Base-by-base conservation (phyloP, 257 asterid genomes). In the Thymus quinquecostatus region DNA sequence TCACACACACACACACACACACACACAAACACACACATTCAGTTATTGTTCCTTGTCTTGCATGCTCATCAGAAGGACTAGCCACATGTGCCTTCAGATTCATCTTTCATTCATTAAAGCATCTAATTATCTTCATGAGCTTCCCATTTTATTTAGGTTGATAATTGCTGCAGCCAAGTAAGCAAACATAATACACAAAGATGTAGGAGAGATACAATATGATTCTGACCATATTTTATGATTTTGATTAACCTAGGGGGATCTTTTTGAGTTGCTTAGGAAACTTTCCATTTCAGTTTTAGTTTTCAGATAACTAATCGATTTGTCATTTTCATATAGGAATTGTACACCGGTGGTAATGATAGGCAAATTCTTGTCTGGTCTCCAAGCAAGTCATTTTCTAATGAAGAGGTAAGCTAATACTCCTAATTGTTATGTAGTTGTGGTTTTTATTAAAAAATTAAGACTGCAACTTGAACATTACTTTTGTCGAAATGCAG, bases 361-460 rank as follows among this genome's bases (percentile, higher is more conserved):
- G 98, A 91, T 72, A 73, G 96, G 75, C 89, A 91, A 79, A 91
- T 93, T 68, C 97, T 93, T 43, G 97, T 87, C 10, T 93, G 98
- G 98, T 87, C 98, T 64, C 97, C 98, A 14, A 61, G 90, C 70
- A 84, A 76, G 53, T 55, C 45, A 40, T 66, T 69, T 55, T 62
- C 81, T 34, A 85, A 58, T 66, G 97, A 91, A 79, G 70, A 74
- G 88, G 98, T 92, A 83, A 3, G 67, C 54, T 63, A 62, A 32
- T 43, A 51, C 50, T 50, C 43, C 58, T 21, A 5, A 28, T 28
- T 10, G 34, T 44, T 60, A 4, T 64, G 27, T 55, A 7, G 14
- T 8, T 4, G 50, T 56, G 6, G 44, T 56, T 5, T 58, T 28
- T 12, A 6, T 33, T 48, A 36, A 48, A 8, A 14, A 44, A 1